A percentile compares a stretch with the other conserved stretches of the same genome.
Evolutionary conservation across 805 yeast genomes (phyloP).

Genomic region (Suhomyces sp.): DNA sequence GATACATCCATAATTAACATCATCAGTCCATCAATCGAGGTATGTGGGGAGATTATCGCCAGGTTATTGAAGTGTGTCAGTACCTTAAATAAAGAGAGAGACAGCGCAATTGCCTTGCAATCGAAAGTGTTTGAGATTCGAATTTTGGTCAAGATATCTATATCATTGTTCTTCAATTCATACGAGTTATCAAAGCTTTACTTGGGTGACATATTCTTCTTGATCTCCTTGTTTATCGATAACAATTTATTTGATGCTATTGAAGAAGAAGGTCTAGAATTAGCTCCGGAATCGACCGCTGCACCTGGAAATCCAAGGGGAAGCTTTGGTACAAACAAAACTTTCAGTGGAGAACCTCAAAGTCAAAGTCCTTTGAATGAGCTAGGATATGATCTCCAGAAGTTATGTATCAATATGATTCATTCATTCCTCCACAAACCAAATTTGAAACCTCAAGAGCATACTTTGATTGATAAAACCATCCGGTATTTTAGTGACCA

Average conservation of each 20-base stretch:
- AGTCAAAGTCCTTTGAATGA: conserved; percentile 38
- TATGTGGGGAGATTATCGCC: conserved; percentile 62
- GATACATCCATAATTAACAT: conserved; percentile 63
- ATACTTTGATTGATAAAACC: conserved; percentile 44
- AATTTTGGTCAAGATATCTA: conserved; percentile 60
- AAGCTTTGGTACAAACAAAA: not conserved
- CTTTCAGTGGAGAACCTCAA: not conserved
- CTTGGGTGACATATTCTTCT: conserved; percentile 67
- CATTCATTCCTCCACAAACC: conserved; percentile 66
- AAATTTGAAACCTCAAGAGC: conserved; percentile 39
- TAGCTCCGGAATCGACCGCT: not conserved
- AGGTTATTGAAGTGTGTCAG: conserved; percentile 55
- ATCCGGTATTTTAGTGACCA: conserved; percentile 54
- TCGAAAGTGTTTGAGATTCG: conserved; percentile 67
- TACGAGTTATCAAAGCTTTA: conserved; percentile 57
- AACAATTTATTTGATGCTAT: conserved; percentile 12
- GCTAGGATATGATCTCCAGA: conserved; percentile 60
- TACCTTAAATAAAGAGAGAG: conserved; percentile 41
- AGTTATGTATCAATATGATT: conserved; percentile 60
- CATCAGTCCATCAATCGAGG: conserved; percentile 71
- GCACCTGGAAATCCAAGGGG: not conserved
- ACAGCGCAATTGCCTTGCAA: conserved; percentile 38
- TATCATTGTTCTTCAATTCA: conserved; percentile 70
- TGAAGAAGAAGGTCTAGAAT: not conserved
- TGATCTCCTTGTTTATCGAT: conserved; percentile 61